phyloP scores from a whole-genome alignment of 2,329 filamentous ascomycete genomes.

The Magnaporthiopsis poae region DNA sequence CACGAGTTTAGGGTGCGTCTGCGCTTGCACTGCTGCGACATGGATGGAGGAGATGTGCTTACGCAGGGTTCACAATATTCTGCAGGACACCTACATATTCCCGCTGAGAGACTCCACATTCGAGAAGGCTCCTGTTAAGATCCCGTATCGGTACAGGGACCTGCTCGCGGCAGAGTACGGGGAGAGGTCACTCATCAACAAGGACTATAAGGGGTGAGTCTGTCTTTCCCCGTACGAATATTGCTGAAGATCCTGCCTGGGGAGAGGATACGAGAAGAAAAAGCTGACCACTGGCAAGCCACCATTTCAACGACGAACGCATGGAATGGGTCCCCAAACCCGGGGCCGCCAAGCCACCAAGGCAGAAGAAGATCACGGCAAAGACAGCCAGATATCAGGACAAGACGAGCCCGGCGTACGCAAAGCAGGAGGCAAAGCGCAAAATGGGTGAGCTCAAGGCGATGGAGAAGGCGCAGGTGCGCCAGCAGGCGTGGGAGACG shows the following conservation, averaged over 20 bases:
- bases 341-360: background rate
- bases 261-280: no score
- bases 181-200: slow-evolving; percentile 38
- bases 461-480: background rate
- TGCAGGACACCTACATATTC: slow-evolving; percentile 49
- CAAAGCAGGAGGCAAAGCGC: background rate
- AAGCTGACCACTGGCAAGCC: slow-evolving; percentile 9
- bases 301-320: slow-evolving; percentile 13
- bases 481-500: background rate
- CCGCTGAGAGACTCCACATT: slow-evolving; percentile 60
- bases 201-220: slow-evolving; percentile 40
- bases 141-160: slow-evolving; percentile 53
- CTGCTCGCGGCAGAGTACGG: slow-evolving; percentile 51
- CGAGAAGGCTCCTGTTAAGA: slow-evolving; percentile 55
- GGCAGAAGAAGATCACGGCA: background rate
- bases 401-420: background rate
- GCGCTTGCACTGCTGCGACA: no score
- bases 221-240: background rate
- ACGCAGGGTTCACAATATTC: background rate
- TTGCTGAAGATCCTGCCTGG: background rate
- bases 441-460: background rate
- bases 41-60: background rate
- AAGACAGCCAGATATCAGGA: background rate
- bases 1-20: slow-evolving; percentile 35
- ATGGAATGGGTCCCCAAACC: slow-evolving; percentile 15